Conservation (phyloP, 768 basidiomycete genomes). For the Punctularia strigosozonata region DNA sequence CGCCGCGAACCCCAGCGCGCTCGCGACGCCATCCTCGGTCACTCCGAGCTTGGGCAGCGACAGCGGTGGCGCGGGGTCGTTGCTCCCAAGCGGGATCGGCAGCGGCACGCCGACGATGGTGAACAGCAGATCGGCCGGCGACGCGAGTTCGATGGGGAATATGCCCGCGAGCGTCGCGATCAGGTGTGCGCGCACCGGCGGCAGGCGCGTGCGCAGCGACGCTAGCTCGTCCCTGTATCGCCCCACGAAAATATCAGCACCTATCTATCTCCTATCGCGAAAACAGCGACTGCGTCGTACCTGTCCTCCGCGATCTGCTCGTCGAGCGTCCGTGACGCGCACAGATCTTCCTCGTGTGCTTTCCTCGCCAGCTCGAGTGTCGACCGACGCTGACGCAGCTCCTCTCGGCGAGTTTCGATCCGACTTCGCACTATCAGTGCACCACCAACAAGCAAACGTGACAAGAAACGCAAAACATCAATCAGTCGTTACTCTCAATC, state of each 20-base stretch:
- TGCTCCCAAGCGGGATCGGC: slow-evolving; percentile 65
- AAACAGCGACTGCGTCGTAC: too few species aligned
- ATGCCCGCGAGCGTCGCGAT: slow-evolving; percentile 63
- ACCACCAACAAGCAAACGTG: not conserved
- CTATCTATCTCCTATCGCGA: too few species aligned
- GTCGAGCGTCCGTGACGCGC: slow-evolving; percentile 13
- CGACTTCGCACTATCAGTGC: slow-evolving; percentile 26
- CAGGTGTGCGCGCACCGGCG: slow-evolving; percentile 47
- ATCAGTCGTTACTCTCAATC: slow-evolving; percentile 1
- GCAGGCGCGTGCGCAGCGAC: slow-evolving; percentile 36
- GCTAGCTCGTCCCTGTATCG: slow-evolving; percentile 36
- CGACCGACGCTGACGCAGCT: slow-evolving; percentile 33
- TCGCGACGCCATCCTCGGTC: slow-evolving; percentile 79
- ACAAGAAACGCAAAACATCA: not conserved
- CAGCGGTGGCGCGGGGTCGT: slow-evolving; percentile 80
- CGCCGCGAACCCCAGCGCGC: slow-evolving; percentile 84
- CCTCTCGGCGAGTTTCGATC: slow-evolving; percentile 31
- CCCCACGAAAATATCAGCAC: too few species aligned
- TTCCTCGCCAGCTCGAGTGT: slow-evolving; percentile 31
- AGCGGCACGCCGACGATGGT: slow-evolving; percentile 82
- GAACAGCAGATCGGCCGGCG: slow-evolving; percentile 79
- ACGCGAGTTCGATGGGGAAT: slow-evolving; percentile 83
- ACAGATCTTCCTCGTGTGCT: slow-evolving; percentile 21
- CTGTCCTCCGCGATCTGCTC: slow-evolving; percentile 25
- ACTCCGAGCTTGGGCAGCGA: slow-evolving; percentile 54